Percentiles rank a stretch among this genome's conserved stretches.
These are phyloP conservation scores for Microcos paniculata DNA, from an alignment of 345 rosid genomes.

Conservation along the genomic window DNA sequence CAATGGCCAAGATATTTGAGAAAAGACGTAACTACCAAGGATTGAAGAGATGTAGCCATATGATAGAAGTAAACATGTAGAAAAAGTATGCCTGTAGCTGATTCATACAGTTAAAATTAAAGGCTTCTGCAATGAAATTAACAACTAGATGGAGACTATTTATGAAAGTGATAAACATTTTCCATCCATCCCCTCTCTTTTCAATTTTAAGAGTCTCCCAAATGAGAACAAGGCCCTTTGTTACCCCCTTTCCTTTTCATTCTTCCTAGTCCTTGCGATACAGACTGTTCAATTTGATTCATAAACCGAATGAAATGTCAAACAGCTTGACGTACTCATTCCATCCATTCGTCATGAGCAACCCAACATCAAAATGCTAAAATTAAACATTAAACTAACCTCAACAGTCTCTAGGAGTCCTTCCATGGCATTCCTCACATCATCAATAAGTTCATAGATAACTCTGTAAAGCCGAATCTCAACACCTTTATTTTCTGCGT, in stretches of 20 bases:
- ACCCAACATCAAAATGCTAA: background rate
- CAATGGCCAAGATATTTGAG: background rate
- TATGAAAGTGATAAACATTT: background rate
- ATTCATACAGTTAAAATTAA: background rate
- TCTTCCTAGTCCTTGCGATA: background rate
- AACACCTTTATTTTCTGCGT: slow-evolving; percentile 86
- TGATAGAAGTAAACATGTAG: background rate
- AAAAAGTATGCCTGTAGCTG: background rate
- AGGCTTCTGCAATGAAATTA: background rate
- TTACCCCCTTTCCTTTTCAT: background rate
- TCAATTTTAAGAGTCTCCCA: background rate
- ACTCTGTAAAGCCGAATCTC: slow-evolving; percentile 89
- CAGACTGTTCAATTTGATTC: background rate
- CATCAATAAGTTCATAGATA: slow-evolving; percentile 94
- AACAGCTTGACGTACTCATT: background rate
- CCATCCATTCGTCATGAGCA: background rate
- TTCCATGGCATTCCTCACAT: slow-evolving; percentile 94
- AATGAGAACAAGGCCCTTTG: background rate
- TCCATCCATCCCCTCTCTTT: background rate
- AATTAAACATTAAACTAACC: slow-evolving; percentile 43
- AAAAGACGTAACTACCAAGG: background rate
- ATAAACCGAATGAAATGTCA: too few relatives aligned
- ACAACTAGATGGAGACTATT: background rate
- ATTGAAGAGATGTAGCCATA: background rate
- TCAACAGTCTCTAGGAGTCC: slow-evolving; percentile 90